These are phyloP conservation scores for Thalassiosira mediterranea DNA, from an alignment of 352 stramenopile genomes.

Conservation along the genomic window DNA sequence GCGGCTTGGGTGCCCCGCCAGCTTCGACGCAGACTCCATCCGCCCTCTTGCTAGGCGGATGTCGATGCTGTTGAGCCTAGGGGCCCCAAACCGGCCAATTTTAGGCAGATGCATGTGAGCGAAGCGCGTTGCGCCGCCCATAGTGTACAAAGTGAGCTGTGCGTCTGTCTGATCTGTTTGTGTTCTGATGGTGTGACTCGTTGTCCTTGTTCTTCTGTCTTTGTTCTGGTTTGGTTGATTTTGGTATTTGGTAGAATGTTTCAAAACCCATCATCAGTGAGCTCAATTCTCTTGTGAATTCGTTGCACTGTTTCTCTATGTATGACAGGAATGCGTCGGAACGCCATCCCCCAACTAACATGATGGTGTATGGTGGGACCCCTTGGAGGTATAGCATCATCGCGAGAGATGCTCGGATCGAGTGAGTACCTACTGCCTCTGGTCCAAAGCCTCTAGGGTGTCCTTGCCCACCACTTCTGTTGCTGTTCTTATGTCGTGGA, in stretches of 20 bases:
- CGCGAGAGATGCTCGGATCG: not conserved
- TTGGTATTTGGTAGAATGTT: constrained; percentile 3
- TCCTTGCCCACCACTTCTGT: constrained; percentile 6
- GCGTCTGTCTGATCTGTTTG: not conserved
- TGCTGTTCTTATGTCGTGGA: not conserved
- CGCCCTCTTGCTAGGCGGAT: too few relatives aligned
- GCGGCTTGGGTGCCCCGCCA: too few relatives aligned
- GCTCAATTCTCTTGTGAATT: constrained; percentile 12
- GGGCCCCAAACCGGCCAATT: not conserved
- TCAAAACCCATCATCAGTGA: not conserved
- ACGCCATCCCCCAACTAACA: constrained; percentile 9
- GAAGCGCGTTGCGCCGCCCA: constrained; percentile 1
- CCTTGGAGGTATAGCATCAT: constrained; percentile 8
- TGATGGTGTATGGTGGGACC: constrained; percentile 7
- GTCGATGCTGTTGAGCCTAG: too few relatives aligned
- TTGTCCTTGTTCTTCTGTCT: too few relatives aligned
- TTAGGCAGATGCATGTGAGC: not conserved
- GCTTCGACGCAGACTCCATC: too few relatives aligned
- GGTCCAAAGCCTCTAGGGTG: constrained; percentile 15
- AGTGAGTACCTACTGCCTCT: constrained; percentile 19
- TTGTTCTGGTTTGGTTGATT: not conserved
- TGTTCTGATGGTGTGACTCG: not conserved
- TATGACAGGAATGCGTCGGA: constrained; percentile 17
- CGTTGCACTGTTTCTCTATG: constrained; percentile 5
- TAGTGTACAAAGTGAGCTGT: not conserved